phyloP scores from a whole-genome alignment of 108 stramenopile species.

The Cylindrotheca closterium region DNA sequence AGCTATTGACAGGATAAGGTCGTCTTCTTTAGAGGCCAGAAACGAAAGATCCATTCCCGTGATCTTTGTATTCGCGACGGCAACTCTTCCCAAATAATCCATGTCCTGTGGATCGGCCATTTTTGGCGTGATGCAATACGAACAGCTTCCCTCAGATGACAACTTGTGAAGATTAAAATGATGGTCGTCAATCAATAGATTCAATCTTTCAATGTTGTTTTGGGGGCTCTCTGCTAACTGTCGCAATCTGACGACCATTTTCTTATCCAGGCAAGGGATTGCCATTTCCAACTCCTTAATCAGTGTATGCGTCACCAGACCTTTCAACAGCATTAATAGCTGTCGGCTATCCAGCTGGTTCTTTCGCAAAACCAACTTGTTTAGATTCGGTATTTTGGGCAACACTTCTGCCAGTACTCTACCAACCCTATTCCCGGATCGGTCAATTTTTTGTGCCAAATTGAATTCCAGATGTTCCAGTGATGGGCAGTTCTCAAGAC shows the following conservation, averaged over 20 bases:
- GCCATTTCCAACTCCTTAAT: too few relatives aligned
- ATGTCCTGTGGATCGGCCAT: neutral
- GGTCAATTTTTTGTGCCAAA: too few relatives aligned
- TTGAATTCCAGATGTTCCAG: neutral
- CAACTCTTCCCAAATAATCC: conserved; percentile 4
- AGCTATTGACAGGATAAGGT: neutral
- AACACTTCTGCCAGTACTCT: neutral
- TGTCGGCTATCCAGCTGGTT: too few relatives aligned
- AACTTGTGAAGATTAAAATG: neutral
- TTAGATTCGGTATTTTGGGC: neutral
- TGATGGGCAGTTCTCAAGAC: neutral
- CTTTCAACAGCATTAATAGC: too few relatives aligned
- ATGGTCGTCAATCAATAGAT: neutral
- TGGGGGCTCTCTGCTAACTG: too few relatives aligned
- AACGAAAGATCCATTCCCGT: neutral
- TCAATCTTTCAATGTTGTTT: neutral
- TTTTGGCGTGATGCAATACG: neutral
- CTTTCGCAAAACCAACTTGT: too few relatives aligned
- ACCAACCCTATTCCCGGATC: too few relatives aligned
- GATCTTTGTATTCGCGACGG: neutral
- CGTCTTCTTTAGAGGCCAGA: neutral
- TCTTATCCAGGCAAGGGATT: too few relatives aligned
- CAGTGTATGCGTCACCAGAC: too few relatives aligned
- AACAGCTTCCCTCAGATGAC: neutral
- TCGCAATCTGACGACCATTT: too few relatives aligned